phyloP scores from a whole-genome alignment of 169 alveolate species.

The Ichthyophthirius multifiliis region DNA sequence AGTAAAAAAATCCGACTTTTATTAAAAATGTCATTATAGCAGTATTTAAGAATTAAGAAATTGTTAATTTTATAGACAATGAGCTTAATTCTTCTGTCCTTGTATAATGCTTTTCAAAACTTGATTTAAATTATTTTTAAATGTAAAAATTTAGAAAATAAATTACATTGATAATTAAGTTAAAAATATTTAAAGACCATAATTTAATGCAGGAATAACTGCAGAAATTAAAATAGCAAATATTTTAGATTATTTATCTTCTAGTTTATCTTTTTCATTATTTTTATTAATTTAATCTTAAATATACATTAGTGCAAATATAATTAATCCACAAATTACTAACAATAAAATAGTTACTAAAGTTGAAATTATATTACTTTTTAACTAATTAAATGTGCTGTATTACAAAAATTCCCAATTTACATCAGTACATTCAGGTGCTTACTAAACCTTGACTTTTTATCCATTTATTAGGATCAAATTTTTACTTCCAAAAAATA shows the following conservation, averaged over 20 bases:
- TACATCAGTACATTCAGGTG: constrained; percentile 3
- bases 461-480: neutral
- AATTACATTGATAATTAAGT: neutral
- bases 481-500: too few relatives aligned
- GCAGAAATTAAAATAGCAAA: neutral
- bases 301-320: neutral
- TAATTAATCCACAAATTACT: neutral
- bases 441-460: neutral
- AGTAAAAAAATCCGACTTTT: too few relatives aligned
- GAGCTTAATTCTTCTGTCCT: neutral
- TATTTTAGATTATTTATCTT: neutral
- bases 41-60: too few relatives aligned
- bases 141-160: neutral
- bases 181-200: neutral
- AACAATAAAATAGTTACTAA: neutral
- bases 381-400: neutral
- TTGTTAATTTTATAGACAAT: neutral
- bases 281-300: neutral
- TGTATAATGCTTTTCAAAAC: constrained; percentile 9
- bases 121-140: neutral
- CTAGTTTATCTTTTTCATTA: neutral
- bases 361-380: neutral
- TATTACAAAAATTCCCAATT: neutral
- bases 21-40: too few relatives aligned
- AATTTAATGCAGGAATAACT: neutral